Evolutionary conservation across 1,139 yeast genomes (phyloP).

Genomic region (Saccharomyces hybrid): DNA sequence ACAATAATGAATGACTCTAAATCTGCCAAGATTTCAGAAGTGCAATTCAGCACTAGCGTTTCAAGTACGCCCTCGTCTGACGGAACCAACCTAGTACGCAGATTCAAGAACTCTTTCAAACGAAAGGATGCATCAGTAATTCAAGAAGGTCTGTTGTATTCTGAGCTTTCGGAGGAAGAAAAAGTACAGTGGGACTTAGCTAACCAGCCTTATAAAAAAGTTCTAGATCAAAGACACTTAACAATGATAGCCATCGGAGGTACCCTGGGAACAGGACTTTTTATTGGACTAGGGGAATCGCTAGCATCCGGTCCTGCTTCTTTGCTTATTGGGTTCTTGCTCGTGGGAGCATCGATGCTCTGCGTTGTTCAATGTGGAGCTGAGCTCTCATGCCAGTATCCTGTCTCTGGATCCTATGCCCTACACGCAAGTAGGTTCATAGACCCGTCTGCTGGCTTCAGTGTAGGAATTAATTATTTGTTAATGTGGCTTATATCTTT

Average conservation of each 20-base stretch:
- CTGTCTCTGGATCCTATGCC: conserved; percentile 65
- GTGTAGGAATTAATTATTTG: conserved; percentile 66
- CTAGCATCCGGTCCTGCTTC: conserved; percentile 55
- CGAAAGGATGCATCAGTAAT: neutral
- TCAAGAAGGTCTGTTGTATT: neutral
- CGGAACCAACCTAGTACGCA: neutral
- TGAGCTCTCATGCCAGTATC: conserved; percentile 58
- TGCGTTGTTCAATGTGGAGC: conserved; percentile 62
- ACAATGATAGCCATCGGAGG: conserved; percentile 63
- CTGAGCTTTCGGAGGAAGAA: neutral
- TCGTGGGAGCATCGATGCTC: conserved; percentile 48
- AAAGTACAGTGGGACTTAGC: neutral
- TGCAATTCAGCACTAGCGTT: neutral
- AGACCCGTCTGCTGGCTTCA: conserved; percentile 67
- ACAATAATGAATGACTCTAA: neutral
- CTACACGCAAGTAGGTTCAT: conserved; percentile 59
- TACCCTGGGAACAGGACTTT: conserved; percentile 68
- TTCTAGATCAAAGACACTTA: conserved; percentile 15
- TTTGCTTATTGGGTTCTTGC: conserved; percentile 47
- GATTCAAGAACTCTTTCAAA: neutral
- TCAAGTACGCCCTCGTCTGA: neutral
- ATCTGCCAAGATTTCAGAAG: neutral
- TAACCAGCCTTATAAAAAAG: neutral
- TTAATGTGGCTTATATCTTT: conserved; percentile 61
- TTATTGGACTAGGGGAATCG: conserved; percentile 61